Base-by-base conservation (phyloP, 2,329 filamentous ascomycete species). In the Lachnum nothofagi region DNA sequence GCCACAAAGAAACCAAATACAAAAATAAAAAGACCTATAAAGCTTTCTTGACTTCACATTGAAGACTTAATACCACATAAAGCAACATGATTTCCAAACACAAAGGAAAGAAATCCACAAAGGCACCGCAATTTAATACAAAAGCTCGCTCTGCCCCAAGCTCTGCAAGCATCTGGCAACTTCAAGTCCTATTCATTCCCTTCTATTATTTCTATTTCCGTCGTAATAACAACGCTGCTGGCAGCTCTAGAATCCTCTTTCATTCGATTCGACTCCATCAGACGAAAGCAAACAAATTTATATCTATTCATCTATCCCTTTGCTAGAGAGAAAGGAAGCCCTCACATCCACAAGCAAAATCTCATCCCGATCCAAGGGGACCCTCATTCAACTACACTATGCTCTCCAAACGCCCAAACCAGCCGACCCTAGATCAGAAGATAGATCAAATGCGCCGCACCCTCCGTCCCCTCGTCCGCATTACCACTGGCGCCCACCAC, bases 401-500 rank as follows among this genome's bases (percentile, higher is more conserved):
- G 52, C 44, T 45, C 24, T 45, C 51, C 29, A 35, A 40, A 19
- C 52, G 43, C 25, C 43, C 14, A 48, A 75, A 75, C 66, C 75
- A n/a, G n/a, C n/a, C 76, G 0, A 72, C 67, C 5, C 75, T 89
- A 53, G 69, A 72, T 7, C 66, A 72, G 53, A 88, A 88, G 62
- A 74, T 90, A 49, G 61, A 70, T 20, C 77, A 85, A 56, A 83
- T 90, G 75, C 75, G 77, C 17, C 75, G 86, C 9, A 74, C 73
- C 19, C 78, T 90, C 20, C 76, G 78, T 0, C 84, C 85, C 1
- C 79, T 90, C 5, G 80, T 86, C 6, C 78, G 82, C 66, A 68
- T 84, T 56, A 72, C 73, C 19, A 78, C 77, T 1, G 84, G 84
- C 42, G 63, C 68, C n/a, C 69, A 84, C 2, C 84, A 87, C 60